Evolutionary conservation across 108 stramenopile species (phyloP).

Genomic region (Cyclotella cryptica): DNA sequence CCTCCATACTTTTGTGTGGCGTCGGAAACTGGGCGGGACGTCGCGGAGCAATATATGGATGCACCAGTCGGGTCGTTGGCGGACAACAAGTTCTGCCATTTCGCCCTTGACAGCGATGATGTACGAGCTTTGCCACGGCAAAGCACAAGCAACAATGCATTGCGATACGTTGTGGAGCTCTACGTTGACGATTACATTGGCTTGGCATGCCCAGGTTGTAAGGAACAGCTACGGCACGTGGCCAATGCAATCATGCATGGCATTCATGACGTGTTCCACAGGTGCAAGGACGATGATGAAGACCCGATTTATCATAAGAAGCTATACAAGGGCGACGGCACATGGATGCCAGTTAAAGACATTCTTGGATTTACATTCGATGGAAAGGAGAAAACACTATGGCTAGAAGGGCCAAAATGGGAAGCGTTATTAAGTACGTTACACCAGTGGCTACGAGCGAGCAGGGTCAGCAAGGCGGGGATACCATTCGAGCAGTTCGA

Average conservation of each 20-base stretch:
- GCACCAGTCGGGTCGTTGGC: neutral
- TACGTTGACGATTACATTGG: constrained; percentile 33
- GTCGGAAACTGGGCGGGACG: constrained; percentile 40
- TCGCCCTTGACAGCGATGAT: neutral
- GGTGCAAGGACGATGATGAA: neutral
- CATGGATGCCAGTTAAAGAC: neutral
- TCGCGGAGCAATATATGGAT: constrained; percentile 14
- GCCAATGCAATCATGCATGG: neutral
- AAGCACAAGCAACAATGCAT: neutral
- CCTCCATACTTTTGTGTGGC: constrained; percentile 13
- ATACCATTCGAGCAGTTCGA: constrained; percentile 17
- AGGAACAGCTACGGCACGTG: neutral
- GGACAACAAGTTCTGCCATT: constrained; percentile 7
- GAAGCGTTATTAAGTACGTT: neutral
- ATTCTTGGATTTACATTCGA: neutral
- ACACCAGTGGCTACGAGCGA: neutral
- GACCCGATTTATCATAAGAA: constrained; percentile 39
- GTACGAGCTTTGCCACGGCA: neutral
- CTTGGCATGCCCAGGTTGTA: neutral
- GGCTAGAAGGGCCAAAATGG: neutral
- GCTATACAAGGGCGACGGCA: neutral
- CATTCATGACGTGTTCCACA: constrained; percentile 26
- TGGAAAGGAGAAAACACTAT: constrained; percentile 2
- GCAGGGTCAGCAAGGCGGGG: neutral
- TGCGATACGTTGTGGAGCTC: constrained; percentile 10